Evolutionary conservation across 1,139 yeast genomes (phyloP).

Genomic region (Saccharomyces hybrid): DNA sequence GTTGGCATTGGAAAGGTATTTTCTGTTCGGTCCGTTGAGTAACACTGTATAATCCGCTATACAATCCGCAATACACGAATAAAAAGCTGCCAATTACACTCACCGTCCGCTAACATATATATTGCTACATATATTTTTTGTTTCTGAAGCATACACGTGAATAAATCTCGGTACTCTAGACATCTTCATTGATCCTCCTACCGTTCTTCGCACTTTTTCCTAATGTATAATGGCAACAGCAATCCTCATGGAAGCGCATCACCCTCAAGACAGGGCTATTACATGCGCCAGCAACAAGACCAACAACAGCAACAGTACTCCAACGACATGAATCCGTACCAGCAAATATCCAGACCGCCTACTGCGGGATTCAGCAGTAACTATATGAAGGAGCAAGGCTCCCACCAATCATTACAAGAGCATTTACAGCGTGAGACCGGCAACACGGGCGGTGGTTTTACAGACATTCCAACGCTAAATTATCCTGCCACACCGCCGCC

Average conservation of each 20-base stretch:
- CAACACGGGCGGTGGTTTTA: slow-evolving; percentile 19
- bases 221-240: not conserved
- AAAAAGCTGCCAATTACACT: no score
- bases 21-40: not conserved
- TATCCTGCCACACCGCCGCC: slow-evolving; percentile 27
- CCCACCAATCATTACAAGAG: slow-evolving; percentile 32
- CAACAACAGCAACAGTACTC: slow-evolving; percentile 20
- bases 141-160: not conserved
- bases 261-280: not conserved
- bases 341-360: slow-evolving; percentile 29
- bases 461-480: slow-evolving; percentile 27
- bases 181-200: not conserved
- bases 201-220: not conserved
- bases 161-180: not conserved
- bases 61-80: no score
- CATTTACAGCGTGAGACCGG: slow-evolving; percentile 13
- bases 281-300: slow-evolving; percentile 13
- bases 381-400: slow-evolving; percentile 34
- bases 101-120: not conserved
- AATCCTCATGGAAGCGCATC: not conserved
- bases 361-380: slow-evolving; percentile 29
- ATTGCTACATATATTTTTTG: not conserved
- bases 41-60: not conserved
- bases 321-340: slow-evolving; percentile 17
- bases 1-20: not conserved